Conservation (phyloP, 164 flowering plant genomes). For the Chloranthus sessilifolius region DNA sequence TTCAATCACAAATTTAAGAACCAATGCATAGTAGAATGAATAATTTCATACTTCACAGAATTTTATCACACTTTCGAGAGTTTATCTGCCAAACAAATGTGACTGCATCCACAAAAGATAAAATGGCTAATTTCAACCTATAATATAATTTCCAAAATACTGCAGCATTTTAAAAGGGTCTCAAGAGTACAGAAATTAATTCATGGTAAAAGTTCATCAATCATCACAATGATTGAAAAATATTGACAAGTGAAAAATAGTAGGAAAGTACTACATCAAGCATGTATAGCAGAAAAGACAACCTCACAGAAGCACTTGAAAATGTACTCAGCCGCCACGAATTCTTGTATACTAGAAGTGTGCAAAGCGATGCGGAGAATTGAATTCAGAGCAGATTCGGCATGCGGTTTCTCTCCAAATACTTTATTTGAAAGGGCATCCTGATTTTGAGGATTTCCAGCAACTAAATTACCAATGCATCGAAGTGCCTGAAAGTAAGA, state of each 20-base stretch:
- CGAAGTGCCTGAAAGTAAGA: conserved; percentile 55
- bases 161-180: too few species aligned
- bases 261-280: too few species aligned
- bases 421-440: conserved; percentile 66
- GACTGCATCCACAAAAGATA: too few species aligned
- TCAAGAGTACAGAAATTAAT: neutral
- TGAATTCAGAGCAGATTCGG: conserved; percentile 81
- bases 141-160: too few species aligned
- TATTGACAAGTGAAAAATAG: neutral
- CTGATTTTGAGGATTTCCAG: conserved; percentile 60
- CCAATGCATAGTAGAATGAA: too few species aligned
- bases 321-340: conserved; percentile 79
- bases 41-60: too few species aligned
- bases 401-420: conserved; percentile 82
- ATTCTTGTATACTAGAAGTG: conserved; percentile 72
- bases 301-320: conserved; percentile 94
- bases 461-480: conserved; percentile 79
- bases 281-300: too few species aligned
- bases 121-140: too few species aligned
- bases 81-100: too few species aligned
- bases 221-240: neutral
- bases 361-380: conserved; percentile 75
- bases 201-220: neutral
- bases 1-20: too few species aligned
- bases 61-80: too few species aligned